phyloP scores from a whole-genome alignment of 352 stramenopile species.

The Vaucheria bursata region DNA sequence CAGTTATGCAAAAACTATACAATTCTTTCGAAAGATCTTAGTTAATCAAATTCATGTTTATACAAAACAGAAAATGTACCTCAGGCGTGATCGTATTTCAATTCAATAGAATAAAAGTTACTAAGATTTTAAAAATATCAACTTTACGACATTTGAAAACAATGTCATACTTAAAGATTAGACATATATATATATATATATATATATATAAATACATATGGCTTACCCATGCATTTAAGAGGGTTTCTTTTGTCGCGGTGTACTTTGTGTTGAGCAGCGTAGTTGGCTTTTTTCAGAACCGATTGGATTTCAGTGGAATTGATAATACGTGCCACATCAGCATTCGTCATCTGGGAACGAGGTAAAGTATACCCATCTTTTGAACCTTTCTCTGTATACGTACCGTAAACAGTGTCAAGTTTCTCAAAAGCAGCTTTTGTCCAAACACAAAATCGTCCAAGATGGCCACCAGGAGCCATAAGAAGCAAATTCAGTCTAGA shows the following conservation, averaged over 20 bases:
- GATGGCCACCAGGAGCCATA: conserved; percentile 92
- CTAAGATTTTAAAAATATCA: no score
- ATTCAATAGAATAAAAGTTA: no score
- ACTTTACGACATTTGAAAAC: no score
- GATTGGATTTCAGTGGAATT: conserved; percentile 98
- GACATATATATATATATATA: conserved; percentile 4
- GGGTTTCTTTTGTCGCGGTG: conserved; percentile 92
- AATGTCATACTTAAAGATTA: not conserved
- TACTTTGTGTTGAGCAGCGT: conserved; percentile 67
- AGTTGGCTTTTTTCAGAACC: conserved; percentile 84
- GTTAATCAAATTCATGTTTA: no score
- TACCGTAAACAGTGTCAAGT: conserved; percentile 91
- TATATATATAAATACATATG: conserved; percentile 2
- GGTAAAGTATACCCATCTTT: conserved; percentile 88
- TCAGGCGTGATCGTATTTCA: no score
- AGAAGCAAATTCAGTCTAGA: conserved; percentile 93
- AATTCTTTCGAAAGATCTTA: no score
- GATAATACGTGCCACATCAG: conserved; percentile 96
- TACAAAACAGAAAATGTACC: no score
- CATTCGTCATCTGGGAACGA: conserved; percentile 88
- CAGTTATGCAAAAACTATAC: no score
- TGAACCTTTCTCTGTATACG: conserved; percentile 71
- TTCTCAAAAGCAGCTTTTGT: conserved; percentile 88
- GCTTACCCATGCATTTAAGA: conserved; percentile 80
- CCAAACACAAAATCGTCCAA: conserved; percentile 98